A percentile compares a stretch with the other conserved stretches of the same genome.
Evolutionary conservation across 1,139 yeast genomes (phyloP).

Genomic region (Saccharomycopsis hybrid): DNA sequence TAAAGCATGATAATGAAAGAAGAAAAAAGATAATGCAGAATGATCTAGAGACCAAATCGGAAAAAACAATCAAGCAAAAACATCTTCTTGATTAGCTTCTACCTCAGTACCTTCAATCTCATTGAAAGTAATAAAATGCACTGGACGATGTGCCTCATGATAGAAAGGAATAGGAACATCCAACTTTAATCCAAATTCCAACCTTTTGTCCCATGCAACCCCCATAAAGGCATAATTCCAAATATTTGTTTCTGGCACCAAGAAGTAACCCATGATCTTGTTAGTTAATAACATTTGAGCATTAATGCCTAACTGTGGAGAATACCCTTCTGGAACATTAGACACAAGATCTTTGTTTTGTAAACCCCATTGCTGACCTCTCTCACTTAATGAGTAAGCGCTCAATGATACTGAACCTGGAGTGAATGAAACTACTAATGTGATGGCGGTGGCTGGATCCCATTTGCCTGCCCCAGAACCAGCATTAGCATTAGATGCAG

Average conservation of each 20-base stretch:
- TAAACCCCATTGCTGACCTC: slow-evolving; percentile 76
- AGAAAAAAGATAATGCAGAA: no score
- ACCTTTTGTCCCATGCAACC: slow-evolving; percentile 64
- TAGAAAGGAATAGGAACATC: slow-evolving; percentile 81
- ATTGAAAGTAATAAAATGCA: slow-evolving; percentile 73
- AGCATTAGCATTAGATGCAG: slow-evolving; percentile 28
- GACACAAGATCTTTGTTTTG: slow-evolving; percentile 50
- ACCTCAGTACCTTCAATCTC: slow-evolving; percentile 53
- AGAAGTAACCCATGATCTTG: slow-evolving; percentile 69
- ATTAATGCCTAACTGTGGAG: slow-evolving; percentile 49
- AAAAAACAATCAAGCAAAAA: slow-evolving; percentile 40
- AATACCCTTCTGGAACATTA: slow-evolving; percentile 56
- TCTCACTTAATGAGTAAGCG: slow-evolving; percentile 53
- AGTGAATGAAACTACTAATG: slow-evolving; percentile 64
- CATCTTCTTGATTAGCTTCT: slow-evolving; percentile 72
- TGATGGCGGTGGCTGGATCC: slow-evolving; percentile 38
- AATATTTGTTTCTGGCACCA: slow-evolving; percentile 76
- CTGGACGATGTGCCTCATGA: slow-evolving; percentile 80
- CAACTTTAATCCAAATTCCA: slow-evolving; percentile 57
- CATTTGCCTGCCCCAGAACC: no score
- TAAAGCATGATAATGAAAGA: not conserved
- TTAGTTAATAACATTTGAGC: slow-evolving; percentile 74
- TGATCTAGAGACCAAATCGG: no score
- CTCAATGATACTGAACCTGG: slow-evolving; percentile 82
- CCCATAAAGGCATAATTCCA: slow-evolving; percentile 95